These are phyloP conservation scores for Orbilia ellipsospora DNA, from an alignment of 2,329 filamentous ascomycete genomes.

Conservation along the genomic window DNA sequence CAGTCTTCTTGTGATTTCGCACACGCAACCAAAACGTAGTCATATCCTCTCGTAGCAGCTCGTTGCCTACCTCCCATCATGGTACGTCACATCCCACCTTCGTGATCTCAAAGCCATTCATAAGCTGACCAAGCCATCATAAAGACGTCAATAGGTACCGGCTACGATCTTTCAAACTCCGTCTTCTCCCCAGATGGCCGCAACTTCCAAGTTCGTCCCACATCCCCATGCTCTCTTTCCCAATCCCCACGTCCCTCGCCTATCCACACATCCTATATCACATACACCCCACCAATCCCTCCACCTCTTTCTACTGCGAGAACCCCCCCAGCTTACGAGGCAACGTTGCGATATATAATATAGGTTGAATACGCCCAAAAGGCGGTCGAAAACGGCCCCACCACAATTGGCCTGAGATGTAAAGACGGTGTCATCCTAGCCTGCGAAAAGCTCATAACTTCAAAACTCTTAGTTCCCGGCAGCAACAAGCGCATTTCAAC, in stretches of 20 bases:
- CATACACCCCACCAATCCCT: slow-evolving; percentile 2
- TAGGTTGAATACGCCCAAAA: slow-evolving; percentile 95
- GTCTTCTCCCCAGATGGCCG: slow-evolving; percentile 99
- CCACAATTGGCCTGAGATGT: slow-evolving; percentile 93
- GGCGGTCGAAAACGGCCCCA: slow-evolving; percentile 97
- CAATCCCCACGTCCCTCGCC: not conserved
- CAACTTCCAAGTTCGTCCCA: slow-evolving; percentile 83
- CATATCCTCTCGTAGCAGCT: slow-evolving; percentile 24
- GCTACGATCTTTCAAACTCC: slow-evolving; percentile 99
- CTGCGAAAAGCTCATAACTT: slow-evolving; percentile 94
- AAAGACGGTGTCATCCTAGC: slow-evolving; percentile 97
- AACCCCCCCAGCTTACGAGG: not conserved
- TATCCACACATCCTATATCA: slow-evolving; percentile 4
- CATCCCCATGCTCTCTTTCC: not conserved
- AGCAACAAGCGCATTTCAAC: slow-evolving; percentile 98
- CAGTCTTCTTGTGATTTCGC: slow-evolving; percentile 26
- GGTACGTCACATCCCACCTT: slow-evolving; percentile 45
- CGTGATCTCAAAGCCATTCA: not conserved
- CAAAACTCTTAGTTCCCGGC: slow-evolving; percentile 92
- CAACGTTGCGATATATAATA: not conserved
- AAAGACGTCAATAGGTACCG: slow-evolving; percentile 98
- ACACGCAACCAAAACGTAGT: slow-evolving; percentile 42
- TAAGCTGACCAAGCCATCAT: slow-evolving; percentile 13
- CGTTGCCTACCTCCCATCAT: slow-evolving; percentile 31
- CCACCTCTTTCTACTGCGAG: not conserved